Percentiles rank a stretch among this genome's conserved stretches.
Evolutionary conservation across 169 alveolate species (phyloP).

Genomic region (Plasmodium cynomolgi): DNA sequence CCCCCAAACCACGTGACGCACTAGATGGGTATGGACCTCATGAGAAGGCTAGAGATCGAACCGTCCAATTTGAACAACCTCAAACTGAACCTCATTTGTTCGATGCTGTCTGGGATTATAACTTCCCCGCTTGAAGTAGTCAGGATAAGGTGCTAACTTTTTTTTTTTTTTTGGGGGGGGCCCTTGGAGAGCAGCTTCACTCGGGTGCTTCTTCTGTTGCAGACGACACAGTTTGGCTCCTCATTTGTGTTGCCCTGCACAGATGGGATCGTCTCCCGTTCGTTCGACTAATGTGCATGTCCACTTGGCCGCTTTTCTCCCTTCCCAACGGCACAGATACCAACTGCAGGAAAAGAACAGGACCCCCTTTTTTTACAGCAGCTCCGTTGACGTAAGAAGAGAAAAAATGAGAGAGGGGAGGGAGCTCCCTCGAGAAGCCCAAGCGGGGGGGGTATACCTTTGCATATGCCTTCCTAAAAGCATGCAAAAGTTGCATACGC

Average conservation of each 20-base stretch:
- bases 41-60: constrained; percentile 21
- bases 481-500: not conserved
- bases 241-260: not conserved
- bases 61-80: constrained; percentile 41
- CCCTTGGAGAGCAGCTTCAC: not conserved
- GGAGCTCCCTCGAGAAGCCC: not conserved
- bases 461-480: not conserved
- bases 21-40: constrained; percentile 36
- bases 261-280: not conserved
- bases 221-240: not conserved
- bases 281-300: not conserved
- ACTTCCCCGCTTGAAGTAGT: constrained; percentile 69
- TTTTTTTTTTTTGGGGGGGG: constrained; percentile 10
- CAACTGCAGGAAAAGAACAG: constrained; percentile 57
- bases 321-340: not conserved
- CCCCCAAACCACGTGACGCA: not conserved
- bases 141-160: constrained; percentile 26
- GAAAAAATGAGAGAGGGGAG: not conserved
- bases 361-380: constrained; percentile 50
- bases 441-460: not conserved
- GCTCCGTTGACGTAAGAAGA: constrained; percentile 22
- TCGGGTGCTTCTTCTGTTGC: not conserved
- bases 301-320: not conserved
- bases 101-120: constrained; percentile 45
- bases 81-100: constrained; percentile 29